Evolutionary conservation across 352 stramenopile species (phyloP).

Genomic region (Phytophthora sp.): DNA sequence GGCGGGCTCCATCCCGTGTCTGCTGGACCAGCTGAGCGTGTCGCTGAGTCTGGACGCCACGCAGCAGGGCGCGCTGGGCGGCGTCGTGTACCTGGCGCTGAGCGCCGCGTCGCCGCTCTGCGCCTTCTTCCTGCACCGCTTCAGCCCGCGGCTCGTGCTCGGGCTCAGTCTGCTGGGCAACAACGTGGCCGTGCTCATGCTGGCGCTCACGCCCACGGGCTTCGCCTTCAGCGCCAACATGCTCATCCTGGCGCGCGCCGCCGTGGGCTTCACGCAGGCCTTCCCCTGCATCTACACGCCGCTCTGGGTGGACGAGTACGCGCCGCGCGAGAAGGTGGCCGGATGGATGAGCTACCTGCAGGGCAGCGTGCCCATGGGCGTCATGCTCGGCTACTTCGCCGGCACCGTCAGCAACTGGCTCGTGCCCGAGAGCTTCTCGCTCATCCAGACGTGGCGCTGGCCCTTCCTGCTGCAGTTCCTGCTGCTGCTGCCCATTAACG

Average conservation of each 20-base stretch:
- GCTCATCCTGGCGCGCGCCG: conserved; percentile 69
- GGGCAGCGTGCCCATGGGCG: conserved; percentile 80
- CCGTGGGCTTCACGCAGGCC: conserved; percentile 85
- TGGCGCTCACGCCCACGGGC: conserved; percentile 77
- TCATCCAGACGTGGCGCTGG: conserved; percentile 83
- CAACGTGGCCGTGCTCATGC: conserved; percentile 74
- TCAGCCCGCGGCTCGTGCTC: conserved; percentile 69
- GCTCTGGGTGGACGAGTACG: conserved; percentile 87
- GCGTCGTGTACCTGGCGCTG: conserved; percentile 81
- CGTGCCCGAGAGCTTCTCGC: conserved; percentile 64
- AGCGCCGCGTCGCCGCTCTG: conserved; percentile 81
- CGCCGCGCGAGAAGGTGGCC: conserved; percentile 71
- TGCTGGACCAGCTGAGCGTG: conserved; percentile 81
- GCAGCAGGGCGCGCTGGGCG: conserved; percentile 78
- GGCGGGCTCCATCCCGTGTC: conserved; percentile 78
- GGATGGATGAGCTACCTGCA: conserved; percentile 89
- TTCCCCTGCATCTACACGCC: conserved; percentile 88
- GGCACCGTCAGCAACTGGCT: conserved; percentile 86
- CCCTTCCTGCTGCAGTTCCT: conserved; percentile 88
- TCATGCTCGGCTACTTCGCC: conserved; percentile 88
- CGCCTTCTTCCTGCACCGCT: conserved; percentile 73
- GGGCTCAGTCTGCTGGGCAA: conserved; percentile 78
- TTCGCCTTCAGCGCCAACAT: conserved; percentile 69
- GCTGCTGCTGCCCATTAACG: conserved; percentile 71
- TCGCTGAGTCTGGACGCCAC: conserved; percentile 71